Percentiles rank a stretch among this genome's conserved stretches.
These are phyloP conservation scores for Petrea volubilis DNA, from an alignment of 257 asterid genomes.

Conservation along the genomic window DNA sequence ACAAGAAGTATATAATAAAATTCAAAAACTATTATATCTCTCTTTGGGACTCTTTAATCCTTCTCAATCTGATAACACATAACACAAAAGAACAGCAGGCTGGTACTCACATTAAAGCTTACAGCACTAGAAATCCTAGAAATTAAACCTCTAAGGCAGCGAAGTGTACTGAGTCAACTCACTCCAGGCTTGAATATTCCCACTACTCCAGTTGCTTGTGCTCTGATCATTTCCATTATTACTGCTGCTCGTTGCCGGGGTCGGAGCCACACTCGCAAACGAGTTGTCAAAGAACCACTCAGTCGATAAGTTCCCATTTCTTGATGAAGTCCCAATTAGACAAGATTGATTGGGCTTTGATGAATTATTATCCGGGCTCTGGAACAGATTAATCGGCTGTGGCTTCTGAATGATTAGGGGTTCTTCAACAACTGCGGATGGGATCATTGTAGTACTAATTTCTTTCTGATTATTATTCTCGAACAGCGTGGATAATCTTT, in stretches of 20 bases:
- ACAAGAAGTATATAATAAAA: not conserved
- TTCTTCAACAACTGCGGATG: constrained; percentile 20
- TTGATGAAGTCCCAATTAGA: constrained; percentile 33
- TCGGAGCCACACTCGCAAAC: constrained; percentile 29
- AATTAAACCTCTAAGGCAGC: constrained; percentile 32
- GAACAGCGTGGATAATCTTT: constrained; percentile 52
- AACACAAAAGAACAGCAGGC: constrained; percentile 11
- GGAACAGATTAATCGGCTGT: constrained; percentile 51
- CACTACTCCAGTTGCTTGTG: constrained; percentile 48
- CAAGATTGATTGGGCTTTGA: constrained; percentile 22
- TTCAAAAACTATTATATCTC: not conserved
- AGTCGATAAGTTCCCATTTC: constrained; percentile 42
- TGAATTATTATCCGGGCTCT: constrained; percentile 36
- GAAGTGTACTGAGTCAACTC: constrained; percentile 47
- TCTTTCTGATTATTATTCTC: constrained; percentile 35
- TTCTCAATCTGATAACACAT: constrained; percentile 20
- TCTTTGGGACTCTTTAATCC: not conserved
- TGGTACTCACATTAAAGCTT: constrained; percentile 15
- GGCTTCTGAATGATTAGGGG: constrained; percentile 34
- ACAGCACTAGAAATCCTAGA: not conserved
- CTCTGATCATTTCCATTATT: constrained; percentile 23
- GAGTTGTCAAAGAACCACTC: constrained; percentile 55
- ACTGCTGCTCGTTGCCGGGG: constrained; percentile 27
- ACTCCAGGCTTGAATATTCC: constrained; percentile 49
- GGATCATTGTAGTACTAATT: not conserved